Base-by-base conservation (phyloP, 2,329 filamentous ascomycete species). In the Cordyceps javanica region DNA sequence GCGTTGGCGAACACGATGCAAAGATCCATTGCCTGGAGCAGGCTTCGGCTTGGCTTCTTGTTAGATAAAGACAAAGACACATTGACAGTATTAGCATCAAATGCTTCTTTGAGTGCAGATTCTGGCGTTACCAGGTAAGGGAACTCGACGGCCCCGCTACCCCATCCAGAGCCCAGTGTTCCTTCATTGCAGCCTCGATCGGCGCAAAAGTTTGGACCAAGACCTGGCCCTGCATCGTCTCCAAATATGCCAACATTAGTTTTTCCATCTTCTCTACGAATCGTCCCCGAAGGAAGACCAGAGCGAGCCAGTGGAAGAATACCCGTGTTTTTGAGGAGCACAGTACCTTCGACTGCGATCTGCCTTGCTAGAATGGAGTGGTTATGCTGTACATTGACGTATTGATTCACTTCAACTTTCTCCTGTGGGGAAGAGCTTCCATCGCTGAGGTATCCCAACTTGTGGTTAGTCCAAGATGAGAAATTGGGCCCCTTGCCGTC, bases 401-500 rank as follows among this genome's bases (percentile, higher is more conserved):
- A 91, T 66, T 88, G 75, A 65, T 91, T 91, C 6, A 90, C 84
- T 8, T 80, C 72, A 14, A 72, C 62, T 30, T 66, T 55, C 1
- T 70, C 64, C 26, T 75, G 73, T 0, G 70, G 65, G 0, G 70
- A 72, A 14, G 69, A 65, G 46, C 83, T 75, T 14, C 86, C 87
- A 0, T 68, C 65, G 16, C 84, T 77, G 32, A 86, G 70, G 5
- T 73, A 75, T 0, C 83, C 86, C 45, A 73, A 77, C 56, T 75
- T 72, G 30, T 82, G 75, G 16, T 77, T 70, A 0, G 85, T 87
- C 88, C 89, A 92, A 1, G 87, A 86, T 60, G 88, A 88, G 72
- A 92, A 92, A 74, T 89, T 92, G 0, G 89, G 88, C 10, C 91
- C 76, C 10, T 87, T 87, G 16, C 87, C 85, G 64, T 90, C 90